Evolutionary conservation across 306 rosid species (phyloP), one percentile per base, ranked within the genome.

Genomic region (Casuarina cunninghamiana): DNA sequence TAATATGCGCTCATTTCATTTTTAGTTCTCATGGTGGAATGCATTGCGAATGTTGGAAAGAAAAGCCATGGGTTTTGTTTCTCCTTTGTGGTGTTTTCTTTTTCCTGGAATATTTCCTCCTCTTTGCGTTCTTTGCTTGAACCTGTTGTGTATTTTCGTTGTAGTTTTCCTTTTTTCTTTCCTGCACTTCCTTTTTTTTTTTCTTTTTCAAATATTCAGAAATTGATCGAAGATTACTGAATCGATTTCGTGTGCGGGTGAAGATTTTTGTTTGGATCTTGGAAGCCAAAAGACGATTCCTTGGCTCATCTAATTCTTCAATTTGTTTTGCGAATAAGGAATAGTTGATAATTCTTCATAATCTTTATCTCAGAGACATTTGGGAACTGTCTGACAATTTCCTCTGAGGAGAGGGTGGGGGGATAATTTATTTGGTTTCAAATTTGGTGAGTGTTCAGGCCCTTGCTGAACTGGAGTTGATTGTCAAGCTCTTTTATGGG

Each of bases 1-100:
- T 63, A 48, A 79, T 9, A 44, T 71, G 78, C 80, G 86, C 75
- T 78, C 70, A 8, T 46, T 69, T 69, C 43, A 8, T 68, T 55
- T 73, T 37, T 43, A 74, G 37, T 15, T 73, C 21, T 66, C 67
- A n/a, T 54, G 63, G 19, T 57, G 42, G 12, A 80, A 50, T 78
- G 76, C 82, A 73, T 74, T 78, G 75, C 8, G 53, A 80, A 46
- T 41, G 10, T 43, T 43, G 35, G 46, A 46, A 66, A 62, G 16
- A 12, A 62, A 38, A 62, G 11, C 41, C 69, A 35, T 62, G 69
- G 69, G 69, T 35, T 62, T 62, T 32, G 69, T 17, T 2, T 62
- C 44, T 38, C 37, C 10, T 49, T 70, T 76, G 41, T 45, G 35
- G 17, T 54, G 17, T 77, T 72, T 2, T 5, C 62, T 37, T 38